Percentiles rank a stretch among this genome's conserved stretches.
Conservation (phyloP, 768 basidiomycete genomes). For the Mycena rebaudengoi region DNA sequence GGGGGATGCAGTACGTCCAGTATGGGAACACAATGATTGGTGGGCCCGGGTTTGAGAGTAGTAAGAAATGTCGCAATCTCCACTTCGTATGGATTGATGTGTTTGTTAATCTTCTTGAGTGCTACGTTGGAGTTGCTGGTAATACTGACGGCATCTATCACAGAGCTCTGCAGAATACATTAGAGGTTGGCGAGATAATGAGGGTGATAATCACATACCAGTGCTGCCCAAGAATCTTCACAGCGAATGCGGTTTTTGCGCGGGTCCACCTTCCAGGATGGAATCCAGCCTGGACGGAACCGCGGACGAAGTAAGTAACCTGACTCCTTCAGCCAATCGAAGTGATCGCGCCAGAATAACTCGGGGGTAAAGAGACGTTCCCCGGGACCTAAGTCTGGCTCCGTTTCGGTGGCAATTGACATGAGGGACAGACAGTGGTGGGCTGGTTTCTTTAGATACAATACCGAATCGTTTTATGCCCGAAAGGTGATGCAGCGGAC, state of each 20-base stretch:
- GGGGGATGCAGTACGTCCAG: no score
- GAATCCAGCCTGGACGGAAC: conserved; percentile 42
- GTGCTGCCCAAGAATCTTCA: conserved; percentile 7
- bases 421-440: no score
- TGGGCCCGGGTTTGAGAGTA: no score
- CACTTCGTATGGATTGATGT: no score
- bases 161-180: background rate
- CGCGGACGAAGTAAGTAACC: conserved; percentile 45
- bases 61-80: background rate
- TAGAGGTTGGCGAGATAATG: background rate
- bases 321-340: conserved; percentile 38
- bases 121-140: conserved; percentile 37
- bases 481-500: no score
- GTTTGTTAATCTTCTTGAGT: conserved; percentile 35
- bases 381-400: no score
- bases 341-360: conserved; percentile 20
- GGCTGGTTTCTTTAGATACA: no score
- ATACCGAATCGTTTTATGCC: no score
- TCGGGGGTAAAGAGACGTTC: no score
- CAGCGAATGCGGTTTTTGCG: background rate
- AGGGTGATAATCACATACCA: background rate
- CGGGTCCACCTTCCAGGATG: conserved; percentile 40
- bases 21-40: no score
- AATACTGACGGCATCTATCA: conserved; percentile 38
- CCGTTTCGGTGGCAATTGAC: no score